These are phyloP conservation scores for Tylopilus felleus DNA, from an alignment of 768 basidiomycete genomes.

Conservation along the genomic window DNA sequence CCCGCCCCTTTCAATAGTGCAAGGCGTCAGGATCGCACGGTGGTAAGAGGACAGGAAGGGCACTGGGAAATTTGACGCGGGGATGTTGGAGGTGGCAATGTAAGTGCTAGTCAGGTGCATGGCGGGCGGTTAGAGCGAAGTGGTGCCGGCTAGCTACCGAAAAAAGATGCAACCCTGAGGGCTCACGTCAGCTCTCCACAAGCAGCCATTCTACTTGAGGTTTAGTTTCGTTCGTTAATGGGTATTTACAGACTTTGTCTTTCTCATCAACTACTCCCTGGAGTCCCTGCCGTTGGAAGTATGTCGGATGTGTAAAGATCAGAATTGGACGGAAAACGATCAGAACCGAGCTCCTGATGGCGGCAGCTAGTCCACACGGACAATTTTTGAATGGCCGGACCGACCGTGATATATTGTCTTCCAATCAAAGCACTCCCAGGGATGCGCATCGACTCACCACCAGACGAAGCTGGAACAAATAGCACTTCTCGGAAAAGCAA, in stretches of 20 bases:
- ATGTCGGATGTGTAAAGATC: no score
- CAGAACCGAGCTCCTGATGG: no score
- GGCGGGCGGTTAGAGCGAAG: neutral
- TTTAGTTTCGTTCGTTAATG: neutral
- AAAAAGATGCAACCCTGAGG: slow-evolving; percentile 1
- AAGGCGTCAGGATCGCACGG: neutral
- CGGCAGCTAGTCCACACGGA: no score
- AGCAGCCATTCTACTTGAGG: neutral
- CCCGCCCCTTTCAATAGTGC: slow-evolving; percentile 3
- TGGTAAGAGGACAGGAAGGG: neutral
- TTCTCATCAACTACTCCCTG: neutral
- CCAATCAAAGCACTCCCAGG: no score
- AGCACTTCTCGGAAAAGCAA: no score
- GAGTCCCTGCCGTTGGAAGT: neutral
- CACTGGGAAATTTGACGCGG: neutral
- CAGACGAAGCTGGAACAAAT: no score
- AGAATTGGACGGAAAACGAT: neutral
- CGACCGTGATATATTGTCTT: no score
- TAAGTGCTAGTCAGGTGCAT: neutral
- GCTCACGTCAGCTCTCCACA: neutral
- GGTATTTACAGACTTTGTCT: neutral
- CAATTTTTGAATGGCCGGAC: no score
- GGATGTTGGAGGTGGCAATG: slow-evolving; percentile 2
- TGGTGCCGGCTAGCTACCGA: neutral
- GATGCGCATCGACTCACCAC: no score